A percentile compares a stretch with the other conserved stretches of the same genome.
These are phyloP conservation scores for Phytophthora sansomeana DNA, from an alignment of 352 stramenopile species.

Conservation along the genomic window DNA sequence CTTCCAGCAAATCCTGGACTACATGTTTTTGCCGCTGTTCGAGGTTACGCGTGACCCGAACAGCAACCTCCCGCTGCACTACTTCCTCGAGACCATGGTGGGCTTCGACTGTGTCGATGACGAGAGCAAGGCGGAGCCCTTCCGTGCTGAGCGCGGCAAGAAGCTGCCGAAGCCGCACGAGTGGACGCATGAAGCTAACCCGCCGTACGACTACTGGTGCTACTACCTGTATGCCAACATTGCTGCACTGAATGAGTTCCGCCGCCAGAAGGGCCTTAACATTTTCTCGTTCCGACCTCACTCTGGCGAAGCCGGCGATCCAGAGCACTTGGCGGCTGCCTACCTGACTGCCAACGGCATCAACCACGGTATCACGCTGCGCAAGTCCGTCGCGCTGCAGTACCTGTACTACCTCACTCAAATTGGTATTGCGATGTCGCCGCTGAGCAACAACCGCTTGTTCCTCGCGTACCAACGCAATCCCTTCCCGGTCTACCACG, in stretches of 20 bases:
- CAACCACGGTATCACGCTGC: slow-evolving; percentile 99
- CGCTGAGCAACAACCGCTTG: slow-evolving; percentile 96
- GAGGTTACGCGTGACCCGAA: slow-evolving; percentile 97
- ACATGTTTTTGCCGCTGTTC: slow-evolving; percentile 98
- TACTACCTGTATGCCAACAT: slow-evolving; percentile 99
- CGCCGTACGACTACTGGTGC: slow-evolving; percentile 95
- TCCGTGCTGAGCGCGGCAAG: slow-evolving; percentile 85
- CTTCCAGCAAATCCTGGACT: slow-evolving; percentile 98
- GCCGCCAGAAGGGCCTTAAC: slow-evolving; percentile 84
- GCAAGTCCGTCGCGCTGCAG: slow-evolving; percentile 96
- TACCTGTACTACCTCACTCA: slow-evolving; percentile 99
- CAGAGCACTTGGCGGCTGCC: slow-evolving; percentile 94
- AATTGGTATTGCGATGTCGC: slow-evolving; percentile 95
- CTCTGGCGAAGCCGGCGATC: slow-evolving; percentile 97
- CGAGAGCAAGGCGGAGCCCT: slow-evolving; percentile 94
- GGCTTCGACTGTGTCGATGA: slow-evolving; percentile 99
- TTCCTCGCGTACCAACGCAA: slow-evolving; percentile 96
- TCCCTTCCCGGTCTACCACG: slow-evolving; percentile 96
- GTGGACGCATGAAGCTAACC: slow-evolving; percentile 92
- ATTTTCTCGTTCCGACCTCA: slow-evolving; percentile 99
- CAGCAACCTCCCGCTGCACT: slow-evolving; percentile 91
- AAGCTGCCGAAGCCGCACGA: slow-evolving; percentile 77
- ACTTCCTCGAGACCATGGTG: slow-evolving; percentile 95
- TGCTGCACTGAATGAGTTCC: slow-evolving; percentile 95
- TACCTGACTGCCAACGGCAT: slow-evolving; percentile 94